A percentile compares a stretch with the other conserved stretches of the same genome.
These are phyloP conservation scores for Aspergillus terreus DNA, from an alignment of 2,329 filamentous ascomycete species.

Conservation along the genomic window DNA sequence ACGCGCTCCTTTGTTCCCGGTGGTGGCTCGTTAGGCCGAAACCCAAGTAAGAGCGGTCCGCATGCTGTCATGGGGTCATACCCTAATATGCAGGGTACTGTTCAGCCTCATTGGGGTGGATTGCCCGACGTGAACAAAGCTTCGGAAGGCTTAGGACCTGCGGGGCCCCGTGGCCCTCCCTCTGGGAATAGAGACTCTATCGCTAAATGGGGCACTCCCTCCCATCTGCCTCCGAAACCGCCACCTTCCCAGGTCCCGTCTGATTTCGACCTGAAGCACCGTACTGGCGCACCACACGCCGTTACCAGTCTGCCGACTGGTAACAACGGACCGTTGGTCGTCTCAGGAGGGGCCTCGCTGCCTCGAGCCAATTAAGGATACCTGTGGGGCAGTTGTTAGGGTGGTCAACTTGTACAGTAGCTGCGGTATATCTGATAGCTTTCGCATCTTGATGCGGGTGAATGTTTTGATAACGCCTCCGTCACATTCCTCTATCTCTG, in stretches of 20 bases:
- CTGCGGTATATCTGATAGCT: background rate
- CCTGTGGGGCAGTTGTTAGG: background rate
- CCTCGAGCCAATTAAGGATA: slow-evolving; percentile 24
- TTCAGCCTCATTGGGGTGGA: slow-evolving; percentile 27
- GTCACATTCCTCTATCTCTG: slow-evolving; percentile 6
- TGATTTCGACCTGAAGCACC: slow-evolving; percentile 38
- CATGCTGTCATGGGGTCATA: slow-evolving; percentile 25
- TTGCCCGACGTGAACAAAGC: slow-evolving; percentile 22
- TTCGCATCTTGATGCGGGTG: background rate
- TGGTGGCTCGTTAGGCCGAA: slow-evolving; percentile 35
- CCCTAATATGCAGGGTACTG: slow-evolving; percentile 17
- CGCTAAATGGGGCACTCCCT: slow-evolving; percentile 49
- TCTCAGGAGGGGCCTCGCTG: slow-evolving; percentile 31
- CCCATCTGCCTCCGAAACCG: slow-evolving; percentile 48
- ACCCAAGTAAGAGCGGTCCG: slow-evolving; percentile 30
- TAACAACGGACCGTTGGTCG: slow-evolving; percentile 36
- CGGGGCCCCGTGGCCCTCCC: slow-evolving; percentile 17
- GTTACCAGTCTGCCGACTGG: slow-evolving; percentile 18
- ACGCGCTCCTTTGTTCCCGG: slow-evolving; percentile 85
- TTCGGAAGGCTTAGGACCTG: slow-evolving; percentile 15
- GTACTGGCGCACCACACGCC: slow-evolving; percentile 22
- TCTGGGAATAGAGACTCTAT: slow-evolving; percentile 36
- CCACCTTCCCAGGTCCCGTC: slow-evolving; percentile 46
- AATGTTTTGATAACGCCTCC: background rate
- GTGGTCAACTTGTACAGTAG: background rate